Percentiles rank a stretch among this genome's conserved stretches.
Evolutionary conservation across 2,329 filamentous ascomycete species (phyloP).

Genomic region (Zymoseptoria ardabiliae): DNA sequence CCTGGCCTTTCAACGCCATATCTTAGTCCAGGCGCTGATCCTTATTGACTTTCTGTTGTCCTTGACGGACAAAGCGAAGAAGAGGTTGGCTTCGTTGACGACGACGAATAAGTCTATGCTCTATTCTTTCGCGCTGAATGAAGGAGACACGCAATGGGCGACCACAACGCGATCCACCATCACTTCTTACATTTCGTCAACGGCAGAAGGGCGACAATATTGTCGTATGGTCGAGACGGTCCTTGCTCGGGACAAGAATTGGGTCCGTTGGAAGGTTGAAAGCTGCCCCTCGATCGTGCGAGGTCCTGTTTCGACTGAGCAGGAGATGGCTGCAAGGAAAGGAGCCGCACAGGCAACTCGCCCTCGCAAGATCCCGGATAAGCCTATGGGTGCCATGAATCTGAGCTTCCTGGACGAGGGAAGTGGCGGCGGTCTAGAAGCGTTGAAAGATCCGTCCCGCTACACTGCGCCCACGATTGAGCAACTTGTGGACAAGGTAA

Average conservation of each 20-base stretch:
- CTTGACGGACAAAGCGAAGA: slow-evolving; percentile 72
- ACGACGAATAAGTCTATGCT: slow-evolving; percentile 73
- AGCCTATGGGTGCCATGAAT: slow-evolving; percentile 64
- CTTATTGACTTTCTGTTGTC: slow-evolving; percentile 93
- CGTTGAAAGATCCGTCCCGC: slow-evolving; percentile 57
- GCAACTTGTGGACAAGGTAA: slow-evolving; percentile 65
- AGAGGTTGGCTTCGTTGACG: slow-evolving; percentile 62
- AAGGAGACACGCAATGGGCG: slow-evolving; percentile 86
- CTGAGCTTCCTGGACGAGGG: slow-evolving; percentile 70
- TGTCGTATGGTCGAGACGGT: slow-evolving; percentile 96
- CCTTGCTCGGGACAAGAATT: slow-evolving; percentile 91
- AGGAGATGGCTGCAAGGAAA: slow-evolving; percentile 63
- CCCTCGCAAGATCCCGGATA: slow-evolving; percentile 61
- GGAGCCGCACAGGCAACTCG: slow-evolving; percentile 59
- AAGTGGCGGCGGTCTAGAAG: slow-evolving; percentile 57
- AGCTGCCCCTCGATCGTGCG: slow-evolving; percentile 81
- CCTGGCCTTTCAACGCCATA: slow-evolving; percentile 85
- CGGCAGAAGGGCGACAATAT: slow-evolving; percentile 78
- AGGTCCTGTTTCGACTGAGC: slow-evolving; percentile 59
- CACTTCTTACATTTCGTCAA: slow-evolving; percentile 61
- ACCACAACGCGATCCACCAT: slow-evolving; percentile 69
- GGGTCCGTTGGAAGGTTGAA: slow-evolving; percentile 97
- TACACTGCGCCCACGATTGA: slow-evolving; percentile 63
- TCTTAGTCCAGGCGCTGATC: slow-evolving; percentile 91
- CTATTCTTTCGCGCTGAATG: slow-evolving; percentile 67